Conservation (phyloP, 805 yeast genomes). For the Hagleromyces aurorensis region DNA sequence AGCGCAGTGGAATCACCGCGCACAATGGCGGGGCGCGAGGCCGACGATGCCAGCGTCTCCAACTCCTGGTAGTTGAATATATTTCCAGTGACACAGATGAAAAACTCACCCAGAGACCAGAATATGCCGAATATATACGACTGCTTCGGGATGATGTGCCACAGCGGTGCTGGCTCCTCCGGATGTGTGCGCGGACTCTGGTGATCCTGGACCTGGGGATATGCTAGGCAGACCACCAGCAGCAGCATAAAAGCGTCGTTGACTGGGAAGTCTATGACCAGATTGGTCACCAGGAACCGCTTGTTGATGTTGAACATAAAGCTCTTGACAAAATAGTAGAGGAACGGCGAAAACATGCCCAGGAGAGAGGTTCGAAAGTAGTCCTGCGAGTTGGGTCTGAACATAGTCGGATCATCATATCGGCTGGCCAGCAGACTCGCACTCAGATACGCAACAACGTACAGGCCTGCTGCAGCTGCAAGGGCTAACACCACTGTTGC, state of each 20-base stretch:
- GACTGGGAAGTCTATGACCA: conserved; percentile 27
- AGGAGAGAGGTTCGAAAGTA: conserved; percentile 33
- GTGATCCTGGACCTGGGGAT: conserved; percentile 33
- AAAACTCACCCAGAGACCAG: conserved; percentile 32
- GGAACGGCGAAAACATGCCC: conserved; percentile 31
- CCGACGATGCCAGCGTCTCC: no score
- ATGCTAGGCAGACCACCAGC: conserved; percentile 32
- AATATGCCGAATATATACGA: conserved; percentile 33
- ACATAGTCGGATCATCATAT: conserved; percentile 24
- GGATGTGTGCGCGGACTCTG: conserved; percentile 3
- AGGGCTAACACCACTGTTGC: conserved; percentile 15
- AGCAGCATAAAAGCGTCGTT: conserved; percentile 33
- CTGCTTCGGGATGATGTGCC: conserved; percentile 37
- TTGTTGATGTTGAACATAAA: conserved; percentile 24
- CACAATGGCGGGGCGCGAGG: conserved; percentile 1
- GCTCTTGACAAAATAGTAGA: conserved; percentile 27
- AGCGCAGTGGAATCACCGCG: conserved; percentile 1
- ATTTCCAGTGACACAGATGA: conserved; percentile 21
- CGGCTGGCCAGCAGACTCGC: conserved; percentile 20
- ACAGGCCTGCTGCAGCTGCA: conserved; percentile 10
- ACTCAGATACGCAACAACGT: conserved; percentile 13
- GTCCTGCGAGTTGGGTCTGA: conserved; percentile 33
- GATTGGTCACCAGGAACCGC: conserved; percentile 23
- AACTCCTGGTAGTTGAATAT: conserved; percentile 25
- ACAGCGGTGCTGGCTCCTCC: conserved; percentile 7